These are phyloP conservation scores for Podaxis sp. DNA, from an alignment of 768 basidiomycete genomes.

Conservation along the genomic window DNA sequence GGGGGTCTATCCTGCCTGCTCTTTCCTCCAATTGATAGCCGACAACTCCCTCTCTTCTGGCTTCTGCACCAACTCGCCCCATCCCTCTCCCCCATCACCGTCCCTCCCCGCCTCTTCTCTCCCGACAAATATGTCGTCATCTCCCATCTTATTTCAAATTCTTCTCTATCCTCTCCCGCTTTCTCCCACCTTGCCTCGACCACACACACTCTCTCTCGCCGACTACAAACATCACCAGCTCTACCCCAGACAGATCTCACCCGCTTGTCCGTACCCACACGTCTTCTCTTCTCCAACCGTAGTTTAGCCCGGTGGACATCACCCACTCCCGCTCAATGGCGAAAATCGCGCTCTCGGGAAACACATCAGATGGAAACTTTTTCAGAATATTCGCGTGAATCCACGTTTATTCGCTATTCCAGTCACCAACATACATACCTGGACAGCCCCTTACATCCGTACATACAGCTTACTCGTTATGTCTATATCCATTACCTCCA, in stretches of 20 bases:
- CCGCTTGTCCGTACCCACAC: not conserved
- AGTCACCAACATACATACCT: not conserved
- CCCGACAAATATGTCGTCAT: not conserved
- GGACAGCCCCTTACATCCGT: too few species aligned
- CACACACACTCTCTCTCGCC: not conserved
- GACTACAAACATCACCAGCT: not conserved
- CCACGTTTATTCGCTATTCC: not conserved
- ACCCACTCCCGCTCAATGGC: conserved; percentile 3
- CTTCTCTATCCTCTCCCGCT: not conserved
- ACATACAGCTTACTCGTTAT: not conserved
- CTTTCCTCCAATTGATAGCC: too few species aligned
- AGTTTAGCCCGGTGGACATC: not conserved
- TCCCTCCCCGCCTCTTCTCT: too few species aligned
- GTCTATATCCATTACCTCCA: not conserved
- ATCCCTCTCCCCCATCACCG: too few species aligned
- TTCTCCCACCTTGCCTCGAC: not conserved
- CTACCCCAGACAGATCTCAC: not conserved
- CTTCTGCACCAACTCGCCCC: not conserved
- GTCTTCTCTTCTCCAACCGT: not conserved
- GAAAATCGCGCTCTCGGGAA: conserved; percentile 11
- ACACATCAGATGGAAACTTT: not conserved
- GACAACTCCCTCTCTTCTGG: not conserved
- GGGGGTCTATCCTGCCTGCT: not conserved
- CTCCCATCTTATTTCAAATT: not conserved
- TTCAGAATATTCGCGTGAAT: not conserved